Evolutionary conservation across 495 filamentous ascomycete genomes (phyloP).

Genomic region (Bacidia rubella): DNA sequence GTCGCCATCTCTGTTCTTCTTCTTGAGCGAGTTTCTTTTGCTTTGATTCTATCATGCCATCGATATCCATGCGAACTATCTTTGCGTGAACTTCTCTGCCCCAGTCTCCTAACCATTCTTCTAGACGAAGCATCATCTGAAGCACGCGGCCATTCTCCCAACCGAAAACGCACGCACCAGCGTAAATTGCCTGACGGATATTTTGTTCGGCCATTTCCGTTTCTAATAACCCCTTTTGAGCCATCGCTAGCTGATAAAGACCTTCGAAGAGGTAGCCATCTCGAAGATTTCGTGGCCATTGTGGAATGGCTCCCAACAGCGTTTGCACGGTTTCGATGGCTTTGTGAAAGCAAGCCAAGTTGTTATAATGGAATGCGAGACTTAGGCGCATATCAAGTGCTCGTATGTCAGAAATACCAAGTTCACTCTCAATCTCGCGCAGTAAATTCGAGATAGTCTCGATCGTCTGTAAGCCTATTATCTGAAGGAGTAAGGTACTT

Average conservation of each 20-base stretch:
- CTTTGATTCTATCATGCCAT: not conserved
- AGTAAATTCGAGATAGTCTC: not conserved
- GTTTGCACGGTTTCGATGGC: not conserved
- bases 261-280: not conserved
- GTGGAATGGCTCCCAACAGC: not conserved
- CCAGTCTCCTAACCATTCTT: not conserved
- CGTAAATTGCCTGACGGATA: not conserved
- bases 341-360: not conserved
- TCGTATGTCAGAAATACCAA: not conserved
- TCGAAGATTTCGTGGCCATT: not conserved
- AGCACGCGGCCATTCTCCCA: not conserved
- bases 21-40: not conserved
- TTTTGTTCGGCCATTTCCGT: not conserved
- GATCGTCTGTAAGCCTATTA: not conserved
- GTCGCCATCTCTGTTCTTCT: not conserved
- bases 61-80: not conserved
- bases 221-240: not conserved
- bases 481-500: not conserved
- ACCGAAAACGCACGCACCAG: not conserved
- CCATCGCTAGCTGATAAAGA: not conserved
- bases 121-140: not conserved
- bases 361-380: not conserved
- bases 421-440: not conserved
- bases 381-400: not conserved
- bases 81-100: not conserved